Percentiles rank a stretch among this genome's conserved stretches.
phyloP scores from a whole-genome alignment of 257 asterid genomes.

The Coffea eugenioides region DNA sequence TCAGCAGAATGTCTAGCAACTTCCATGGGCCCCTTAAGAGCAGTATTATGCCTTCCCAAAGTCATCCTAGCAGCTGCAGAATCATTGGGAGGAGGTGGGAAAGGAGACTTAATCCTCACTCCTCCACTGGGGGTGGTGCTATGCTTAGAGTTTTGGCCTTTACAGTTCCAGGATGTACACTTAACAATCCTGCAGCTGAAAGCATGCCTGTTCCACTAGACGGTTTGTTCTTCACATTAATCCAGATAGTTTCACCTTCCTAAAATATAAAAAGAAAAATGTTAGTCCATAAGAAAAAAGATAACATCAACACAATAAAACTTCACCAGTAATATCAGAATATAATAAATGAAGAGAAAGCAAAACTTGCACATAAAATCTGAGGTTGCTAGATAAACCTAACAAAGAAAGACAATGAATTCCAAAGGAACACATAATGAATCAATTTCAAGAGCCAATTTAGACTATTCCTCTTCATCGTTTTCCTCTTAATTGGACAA shows the following conservation, averaged over 20 bases:
- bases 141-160: slow-evolving; percentile 63
- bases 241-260: slow-evolving; percentile 98
- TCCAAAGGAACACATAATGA: too few species aligned
- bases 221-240: slow-evolving; percentile 84
- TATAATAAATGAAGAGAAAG: neutral
- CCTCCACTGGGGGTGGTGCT: slow-evolving; percentile 78
- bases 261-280: slow-evolving; percentile 30
- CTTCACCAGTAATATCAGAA: neutral
- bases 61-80: slow-evolving; percentile 52
- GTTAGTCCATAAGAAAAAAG: slow-evolving; percentile 1
- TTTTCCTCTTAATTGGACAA: neutral
- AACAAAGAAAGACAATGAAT: too few species aligned
- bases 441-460: too few species aligned
- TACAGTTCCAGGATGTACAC: slow-evolving; percentile 50
- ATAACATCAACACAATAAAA: neutral
- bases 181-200: slow-evolving; percentile 66
- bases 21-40: slow-evolving; percentile 42
- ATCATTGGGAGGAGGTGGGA: slow-evolving; percentile 95
- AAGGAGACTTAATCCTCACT: slow-evolving; percentile 71
- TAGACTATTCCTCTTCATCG: too few species aligned
- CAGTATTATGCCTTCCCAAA: slow-evolving; percentile 29
- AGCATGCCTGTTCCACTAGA: slow-evolving; percentile 88
- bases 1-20: slow-evolving; percentile 44
- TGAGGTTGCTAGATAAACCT: neutral
- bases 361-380: neutral